phyloP scores from a whole-genome alignment of 2,329 filamentous ascomycete species.

The Lecanicillium sp. region DNA sequence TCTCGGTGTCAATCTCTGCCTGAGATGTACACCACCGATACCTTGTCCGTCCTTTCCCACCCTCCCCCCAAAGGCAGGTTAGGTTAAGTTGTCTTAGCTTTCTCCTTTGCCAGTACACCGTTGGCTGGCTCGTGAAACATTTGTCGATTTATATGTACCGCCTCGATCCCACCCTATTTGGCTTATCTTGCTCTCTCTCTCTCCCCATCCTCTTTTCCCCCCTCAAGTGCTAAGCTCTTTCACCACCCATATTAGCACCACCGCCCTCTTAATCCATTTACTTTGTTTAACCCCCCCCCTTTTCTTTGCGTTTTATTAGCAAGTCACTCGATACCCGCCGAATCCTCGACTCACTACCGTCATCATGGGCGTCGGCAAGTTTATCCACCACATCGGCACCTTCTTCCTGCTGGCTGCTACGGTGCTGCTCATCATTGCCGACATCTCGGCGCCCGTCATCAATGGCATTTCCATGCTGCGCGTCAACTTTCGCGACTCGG shows the following conservation, averaged over 20 bases:
- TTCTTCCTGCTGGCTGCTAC: conserved; percentile 47
- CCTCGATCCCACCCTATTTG: too few species aligned
- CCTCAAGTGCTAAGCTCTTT: neutral
- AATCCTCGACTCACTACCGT: conserved; percentile 10
- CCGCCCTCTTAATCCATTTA: neutral
- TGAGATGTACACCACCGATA: too few species aligned
- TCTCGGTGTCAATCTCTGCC: too few species aligned
- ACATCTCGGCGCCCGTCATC: conserved; percentile 51
- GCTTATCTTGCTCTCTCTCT: too few species aligned
- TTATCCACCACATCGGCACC: conserved; percentile 49
- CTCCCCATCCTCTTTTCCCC: neutral
- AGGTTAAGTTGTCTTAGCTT: too few species aligned
- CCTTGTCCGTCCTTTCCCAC: too few species aligned
- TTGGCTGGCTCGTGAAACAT: too few species aligned
- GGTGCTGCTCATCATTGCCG: conserved; percentile 48
- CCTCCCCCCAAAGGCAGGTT: too few species aligned
- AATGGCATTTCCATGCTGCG: conserved; percentile 44
- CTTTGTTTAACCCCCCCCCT: conserved; percentile 2
- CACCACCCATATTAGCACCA: too few species aligned
- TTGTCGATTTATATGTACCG: too few species aligned
- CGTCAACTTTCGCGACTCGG: conserved; percentile 35
- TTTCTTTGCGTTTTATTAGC: conserved; percentile 3
- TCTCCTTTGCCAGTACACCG: too few species aligned
- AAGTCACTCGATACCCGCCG: conserved; percentile 6
- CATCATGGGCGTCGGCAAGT: conserved; percentile 39